Percentiles rank a stretch among this genome's conserved stretches.
Evolutionary conservation across 106 monocot species (phyloP).

Genomic region (Dioscorea dumetorum): DNA sequence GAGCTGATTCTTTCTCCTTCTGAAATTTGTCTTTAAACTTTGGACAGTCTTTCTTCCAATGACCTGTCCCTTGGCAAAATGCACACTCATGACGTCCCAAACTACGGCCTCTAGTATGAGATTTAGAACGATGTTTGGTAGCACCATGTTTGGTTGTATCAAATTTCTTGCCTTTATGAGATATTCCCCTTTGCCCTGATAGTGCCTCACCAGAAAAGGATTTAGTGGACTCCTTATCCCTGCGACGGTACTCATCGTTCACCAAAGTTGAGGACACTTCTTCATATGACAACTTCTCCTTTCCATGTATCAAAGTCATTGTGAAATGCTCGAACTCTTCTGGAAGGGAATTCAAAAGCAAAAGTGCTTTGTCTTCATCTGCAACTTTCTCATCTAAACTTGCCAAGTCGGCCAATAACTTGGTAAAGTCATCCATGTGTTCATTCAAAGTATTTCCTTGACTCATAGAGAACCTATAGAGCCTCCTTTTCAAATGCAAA

Average conservation of each 20-base stretch:
- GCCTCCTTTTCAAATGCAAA: neutral
- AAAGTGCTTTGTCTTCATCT: neutral
- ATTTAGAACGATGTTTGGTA: neutral
- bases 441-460: neutral
- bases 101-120: neutral
- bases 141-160: neutral
- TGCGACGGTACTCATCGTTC: neutral
- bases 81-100: neutral
- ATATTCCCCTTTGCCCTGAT: neutral
- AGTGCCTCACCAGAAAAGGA: neutral
- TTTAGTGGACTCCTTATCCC: neutral
- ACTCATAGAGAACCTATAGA: neutral
- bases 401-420: neutral
- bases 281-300: neutral
- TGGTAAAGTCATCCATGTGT: neutral
- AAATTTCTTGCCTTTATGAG: neutral
- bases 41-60: neutral
- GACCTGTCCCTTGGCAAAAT: neutral
- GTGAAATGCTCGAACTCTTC: neutral
- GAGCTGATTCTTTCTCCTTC: neutral
- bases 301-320: neutral
- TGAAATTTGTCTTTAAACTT: neutral
- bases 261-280: neutral
- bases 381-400: neutral
- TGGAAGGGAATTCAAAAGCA: neutral